Conservation (phyloP, 345 rosid species). For the Salix brachista region DNA sequence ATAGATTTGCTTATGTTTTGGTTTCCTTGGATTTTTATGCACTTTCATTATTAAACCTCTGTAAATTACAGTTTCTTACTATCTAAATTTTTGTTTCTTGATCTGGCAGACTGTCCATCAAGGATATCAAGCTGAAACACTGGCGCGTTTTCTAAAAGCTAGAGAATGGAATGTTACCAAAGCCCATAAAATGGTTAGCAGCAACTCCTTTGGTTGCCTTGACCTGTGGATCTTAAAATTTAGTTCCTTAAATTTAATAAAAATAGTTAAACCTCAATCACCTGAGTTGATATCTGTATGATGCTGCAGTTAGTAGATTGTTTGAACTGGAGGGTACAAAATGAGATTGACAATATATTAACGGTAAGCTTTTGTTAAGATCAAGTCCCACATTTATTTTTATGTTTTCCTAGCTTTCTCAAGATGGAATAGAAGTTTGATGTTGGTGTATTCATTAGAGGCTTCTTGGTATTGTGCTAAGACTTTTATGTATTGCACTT, state of each 20-base stretch:
- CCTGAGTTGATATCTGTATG: slow-evolving; percentile 5
- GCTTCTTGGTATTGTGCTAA: neutral
- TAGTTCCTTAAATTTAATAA: neutral
- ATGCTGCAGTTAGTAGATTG: slow-evolving; percentile 73
- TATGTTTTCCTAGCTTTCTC: neutral
- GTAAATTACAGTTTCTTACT: neutral
- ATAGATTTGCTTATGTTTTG: neutral
- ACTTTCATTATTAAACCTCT: neutral
- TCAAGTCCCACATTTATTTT: neutral
- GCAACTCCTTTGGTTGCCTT: neutral
- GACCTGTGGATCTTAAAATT: neutral
- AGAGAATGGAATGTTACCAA: slow-evolving; percentile 82
- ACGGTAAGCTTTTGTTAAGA: slow-evolving; percentile 43
- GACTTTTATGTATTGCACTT: neutral
- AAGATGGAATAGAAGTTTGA: neutral
- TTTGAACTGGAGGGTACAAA: slow-evolving; percentile 83
- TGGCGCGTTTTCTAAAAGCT: slow-evolving; percentile 82
- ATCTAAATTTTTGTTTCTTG: slow-evolving; percentile 4
- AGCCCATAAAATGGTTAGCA: slow-evolving; percentile 85
- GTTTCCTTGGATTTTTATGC: neutral
- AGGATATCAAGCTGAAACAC: slow-evolving; percentile 64
- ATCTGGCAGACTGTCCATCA: slow-evolving; percentile 78
- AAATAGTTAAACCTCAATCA: slow-evolving; percentile 13
- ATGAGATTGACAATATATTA: slow-evolving; percentile 71
- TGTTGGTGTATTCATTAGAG: neutral